Evolutionary conservation across 1,284 basidiomycete genomes (phyloP), one percentile per base, ranked within the genome.

Genomic region (Lentinus polychrous): DNA sequence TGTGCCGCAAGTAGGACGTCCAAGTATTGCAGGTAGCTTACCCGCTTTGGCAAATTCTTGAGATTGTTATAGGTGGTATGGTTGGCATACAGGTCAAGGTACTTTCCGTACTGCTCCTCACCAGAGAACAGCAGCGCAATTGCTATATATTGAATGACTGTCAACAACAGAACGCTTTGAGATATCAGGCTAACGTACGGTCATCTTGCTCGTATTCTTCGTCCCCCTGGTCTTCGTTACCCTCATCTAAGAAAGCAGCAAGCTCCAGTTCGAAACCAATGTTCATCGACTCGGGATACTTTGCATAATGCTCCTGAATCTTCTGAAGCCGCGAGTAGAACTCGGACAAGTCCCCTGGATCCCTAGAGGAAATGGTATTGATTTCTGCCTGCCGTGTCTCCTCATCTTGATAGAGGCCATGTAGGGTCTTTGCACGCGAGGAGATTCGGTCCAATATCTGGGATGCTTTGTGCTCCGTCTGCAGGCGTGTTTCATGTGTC

Each of bases 241-340:
- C 79, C 49, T 90, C 88, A 46, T 86, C 83, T 58, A 88, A 69
- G 58, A 94, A 76, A 59, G 83, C 78, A 48, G 85, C 82, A 55
- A 94, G 75, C 69, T 94, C 91, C 52, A 82, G 73, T 65, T 91
- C 79, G 68, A 91, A 83, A 56, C 84, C 81, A 63, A 83, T 81
- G 71, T 86, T 74, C 63, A 83, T 78, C 68, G 85, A 75, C 71
- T 92, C 86, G 68, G 92, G 93, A 76, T 98, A 96, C 74, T 91
- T 93, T 66, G 79, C 78, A 76, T 98, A 88, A 76, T 97, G 93
- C 62, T 95, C 93, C 72, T 94, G 91, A 66, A 99, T 83, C 76
- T 88, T 91, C 62, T 82, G 85, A 70, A 99, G 84, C 65, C 95
- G 85, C 61, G 81, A 73, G 72, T 99, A 99, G 74, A 99, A 99